phyloP scores from a whole-genome alignment of 116 monocot species.

The Iris pallida region DNA sequence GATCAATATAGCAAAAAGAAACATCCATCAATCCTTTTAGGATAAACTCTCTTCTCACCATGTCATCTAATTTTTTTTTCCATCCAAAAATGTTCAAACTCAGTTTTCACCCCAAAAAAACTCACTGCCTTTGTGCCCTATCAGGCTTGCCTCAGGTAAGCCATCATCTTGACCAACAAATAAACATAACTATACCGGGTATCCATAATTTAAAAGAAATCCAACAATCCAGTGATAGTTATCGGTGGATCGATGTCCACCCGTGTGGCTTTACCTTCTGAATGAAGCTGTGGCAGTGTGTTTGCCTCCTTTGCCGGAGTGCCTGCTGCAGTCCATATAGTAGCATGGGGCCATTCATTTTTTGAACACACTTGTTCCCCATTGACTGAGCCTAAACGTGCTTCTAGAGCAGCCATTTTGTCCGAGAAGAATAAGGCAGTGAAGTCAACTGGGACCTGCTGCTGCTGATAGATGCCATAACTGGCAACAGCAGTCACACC shows the following conservation, averaged over 20 bases:
- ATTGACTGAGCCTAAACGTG: constrained; percentile 45
- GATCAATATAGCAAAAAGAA: too few species aligned
- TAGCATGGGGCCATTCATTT: constrained; percentile 91
- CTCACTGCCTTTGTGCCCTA: too few species aligned
- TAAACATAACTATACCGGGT: not conserved
- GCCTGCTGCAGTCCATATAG: constrained; percentile 72
- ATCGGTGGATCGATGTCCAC: constrained; percentile 56
- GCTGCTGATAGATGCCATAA: constrained; percentile 45
- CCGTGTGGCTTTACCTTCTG: constrained; percentile 66
- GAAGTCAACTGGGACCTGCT: constrained; percentile 63
- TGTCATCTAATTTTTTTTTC: too few species aligned
- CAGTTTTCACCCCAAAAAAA: too few species aligned
- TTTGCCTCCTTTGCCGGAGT: constrained; percentile 69
- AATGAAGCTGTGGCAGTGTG: constrained; percentile 45
- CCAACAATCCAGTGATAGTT: constrained; percentile 50
- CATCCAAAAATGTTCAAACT: too few species aligned
- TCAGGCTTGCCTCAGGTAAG: too few species aligned
- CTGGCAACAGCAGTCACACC: constrained; percentile 80
- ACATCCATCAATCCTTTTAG: too few species aligned
- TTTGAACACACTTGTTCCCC: constrained; percentile 59
- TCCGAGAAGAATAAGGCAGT: constrained; percentile 75
- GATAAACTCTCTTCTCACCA: too few species aligned
- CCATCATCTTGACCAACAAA: too few species aligned
- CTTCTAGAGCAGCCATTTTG: constrained; percentile 77
- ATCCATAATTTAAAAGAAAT: constrained; percentile 53